A percentile compares a stretch with the other conserved stretches of the same genome.
Evolutionary conservation across 495 filamentous ascomycete genomes (phyloP).

Genomic region (Xylaria flabelliformis): DNA sequence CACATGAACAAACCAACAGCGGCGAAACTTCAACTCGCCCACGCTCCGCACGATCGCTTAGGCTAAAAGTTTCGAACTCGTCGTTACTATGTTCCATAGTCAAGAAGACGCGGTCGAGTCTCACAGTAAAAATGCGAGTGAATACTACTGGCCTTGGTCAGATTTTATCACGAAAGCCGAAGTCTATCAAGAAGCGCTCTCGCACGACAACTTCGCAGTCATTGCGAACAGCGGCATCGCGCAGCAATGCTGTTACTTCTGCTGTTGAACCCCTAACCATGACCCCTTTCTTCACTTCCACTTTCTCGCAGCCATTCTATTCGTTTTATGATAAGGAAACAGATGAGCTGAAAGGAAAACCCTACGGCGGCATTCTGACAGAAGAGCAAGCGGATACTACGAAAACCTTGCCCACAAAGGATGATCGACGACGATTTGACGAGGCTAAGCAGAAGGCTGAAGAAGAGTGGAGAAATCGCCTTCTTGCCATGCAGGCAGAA

Average conservation of each 20-base stretch:
- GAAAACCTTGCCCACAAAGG: slow-evolving; percentile 78
- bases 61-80: slow-evolving; percentile 43
- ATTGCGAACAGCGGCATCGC: slow-evolving; percentile 26
- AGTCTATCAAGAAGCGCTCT: slow-evolving; percentile 55
- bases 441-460: slow-evolving; percentile 87
- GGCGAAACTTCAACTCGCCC: slow-evolving; percentile 44
- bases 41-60: slow-evolving; percentile 48
- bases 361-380: slow-evolving; percentile 90
- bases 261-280: slow-evolving; percentile 45
- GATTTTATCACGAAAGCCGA: slow-evolving; percentile 60
- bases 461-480: slow-evolving; percentile 78
- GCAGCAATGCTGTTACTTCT: slow-evolving; percentile 37
- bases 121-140: slow-evolving; percentile 60
- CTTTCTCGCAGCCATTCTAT: slow-evolving; percentile 73
- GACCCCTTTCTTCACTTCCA: slow-evolving; percentile 61
- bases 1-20: slow-evolving; percentile 32
- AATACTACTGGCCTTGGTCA: slow-evolving; percentile 62
- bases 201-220: slow-evolving; percentile 10
- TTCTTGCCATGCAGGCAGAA: slow-evolving; percentile 56
- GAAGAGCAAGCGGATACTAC: slow-evolving; percentile 91
- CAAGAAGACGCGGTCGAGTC: slow-evolving; percentile 47
- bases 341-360: slow-evolving; percentile 89
- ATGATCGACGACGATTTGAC: slow-evolving; percentile 85
- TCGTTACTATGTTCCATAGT: slow-evolving; percentile 36
- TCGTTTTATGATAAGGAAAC: slow-evolving; percentile 84